Conservation (phyloP, 345 rosid species). For the Chamaenerion angustifolium region DNA sequence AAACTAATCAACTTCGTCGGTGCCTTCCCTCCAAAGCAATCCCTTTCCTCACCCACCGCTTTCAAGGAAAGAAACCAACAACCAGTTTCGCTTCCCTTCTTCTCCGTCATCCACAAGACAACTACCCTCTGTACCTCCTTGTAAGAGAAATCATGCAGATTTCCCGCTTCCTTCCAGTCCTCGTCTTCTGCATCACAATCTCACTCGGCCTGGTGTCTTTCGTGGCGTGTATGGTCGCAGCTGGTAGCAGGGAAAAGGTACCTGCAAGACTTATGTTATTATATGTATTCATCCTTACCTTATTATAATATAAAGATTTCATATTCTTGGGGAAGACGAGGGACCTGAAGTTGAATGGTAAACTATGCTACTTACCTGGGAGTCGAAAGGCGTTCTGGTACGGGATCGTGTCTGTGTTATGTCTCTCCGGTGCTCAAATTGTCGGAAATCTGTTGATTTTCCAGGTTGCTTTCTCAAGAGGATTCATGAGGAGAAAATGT, state of each 20-base stretch:
- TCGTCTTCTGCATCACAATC: conserved; percentile 9
- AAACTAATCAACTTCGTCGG: too few relatives aligned
- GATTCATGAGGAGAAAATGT: conserved; percentile 3
- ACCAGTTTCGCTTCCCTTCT: too few relatives aligned
- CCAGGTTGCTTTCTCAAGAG: conserved; percentile 12
- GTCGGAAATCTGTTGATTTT: conserved; percentile 34
- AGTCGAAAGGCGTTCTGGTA: conserved; percentile 27
- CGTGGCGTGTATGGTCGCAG: conserved; percentile 43
- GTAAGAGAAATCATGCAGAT: background rate
- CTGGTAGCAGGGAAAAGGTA: conserved; percentile 50
- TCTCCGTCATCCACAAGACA: too few relatives aligned
- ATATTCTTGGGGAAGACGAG: conserved; percentile 20
- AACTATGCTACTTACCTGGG: conserved; percentile 38
- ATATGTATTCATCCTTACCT: background rate
- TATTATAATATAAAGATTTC: background rate
- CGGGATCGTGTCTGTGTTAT: conserved; percentile 36
- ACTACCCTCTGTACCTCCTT: too few relatives aligned
- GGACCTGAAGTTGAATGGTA: conserved; percentile 48
- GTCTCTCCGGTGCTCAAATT: conserved; percentile 35
- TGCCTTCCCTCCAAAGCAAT: too few relatives aligned
- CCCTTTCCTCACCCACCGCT: too few relatives aligned
- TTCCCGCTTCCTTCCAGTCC: background rate
- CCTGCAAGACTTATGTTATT: background rate
- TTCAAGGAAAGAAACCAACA: too few relatives aligned
- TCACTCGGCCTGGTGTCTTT: conserved; percentile 43